Evolutionary conservation across 2,329 filamentous ascomycete species (phyloP), one percentile per base, ranked within the genome.

Genomic region (Pseudogymnoascus sp.): DNA sequence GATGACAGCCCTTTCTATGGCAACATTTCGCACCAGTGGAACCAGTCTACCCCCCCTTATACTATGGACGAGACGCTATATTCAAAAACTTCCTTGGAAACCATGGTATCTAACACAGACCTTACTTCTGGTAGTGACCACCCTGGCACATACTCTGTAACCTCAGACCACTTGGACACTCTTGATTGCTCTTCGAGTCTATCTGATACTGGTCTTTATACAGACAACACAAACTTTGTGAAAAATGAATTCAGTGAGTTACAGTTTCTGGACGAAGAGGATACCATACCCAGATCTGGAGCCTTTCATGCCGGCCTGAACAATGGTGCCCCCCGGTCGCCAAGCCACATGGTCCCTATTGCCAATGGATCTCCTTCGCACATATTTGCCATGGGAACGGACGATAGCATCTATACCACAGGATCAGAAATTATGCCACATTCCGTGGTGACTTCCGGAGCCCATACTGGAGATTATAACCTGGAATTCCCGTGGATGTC

Each of bases 101-200:
- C 67, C 31, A 64, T 67, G 52, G 70, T 70, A 63, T 65, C 69
- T 48, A 67, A 66, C 61, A 68, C 67, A 60, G 65, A 62, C 61
- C 64, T 66, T 39, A 60, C 58, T 60, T 68, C 70, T 61, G 55
- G 62, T 64, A 61, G 60, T 63, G 64, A 69, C 58, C 62, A 62
- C 60, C 67, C 65, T 69, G 70, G 72, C 67, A 69, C 69, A 61
- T 71, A 67, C 68, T 66, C 71, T 66, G 68, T 71, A 60, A 68
- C 70, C 60, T 70, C 70, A 63, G 66, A 66, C 61, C 67, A 66
- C 60, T 70, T 70, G 67, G 70, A 72, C 68, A 61, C 63, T 59
- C 69, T 67, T 64, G 67, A 65, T 61, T 70, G 69, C 64, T 73
- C 70, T 64, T 67, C 61, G 61, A 72, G 70, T 60, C 69, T 70